These are phyloP conservation scores for Nitzschia palea DNA, from an alignment of 108 stramenopile species.

Conservation along the genomic window DNA sequence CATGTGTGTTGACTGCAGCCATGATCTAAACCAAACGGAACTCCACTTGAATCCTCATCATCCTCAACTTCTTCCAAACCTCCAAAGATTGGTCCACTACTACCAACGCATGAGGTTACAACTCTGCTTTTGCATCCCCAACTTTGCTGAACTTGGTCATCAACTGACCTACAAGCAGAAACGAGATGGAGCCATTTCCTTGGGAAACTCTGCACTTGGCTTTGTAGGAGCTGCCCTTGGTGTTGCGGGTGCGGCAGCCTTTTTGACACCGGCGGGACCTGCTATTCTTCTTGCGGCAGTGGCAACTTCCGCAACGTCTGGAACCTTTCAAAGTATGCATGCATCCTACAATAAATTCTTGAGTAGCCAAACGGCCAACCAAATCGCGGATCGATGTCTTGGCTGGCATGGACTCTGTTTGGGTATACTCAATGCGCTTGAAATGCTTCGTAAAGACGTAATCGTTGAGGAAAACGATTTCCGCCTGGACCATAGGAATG, in stretches of 20 bases:
- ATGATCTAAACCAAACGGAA: conserved; percentile 16
- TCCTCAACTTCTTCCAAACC: conserved; percentile 26
- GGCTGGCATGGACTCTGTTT: conserved; percentile 41
- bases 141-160: conserved; percentile 12
- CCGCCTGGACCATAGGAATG: not conserved
- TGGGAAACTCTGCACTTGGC: conserved; percentile 22
- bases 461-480: conserved; percentile 8
- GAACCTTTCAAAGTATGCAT: conserved; percentile 27
- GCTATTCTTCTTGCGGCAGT: conserved; percentile 29
- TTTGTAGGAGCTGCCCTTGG: conserved; percentile 42
- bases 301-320: conserved; percentile 32
- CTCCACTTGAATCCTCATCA: conserved; percentile 21
- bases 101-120: conserved; percentile 32
- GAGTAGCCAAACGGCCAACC: conserved; percentile 13
- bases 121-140: conserved; percentile 29
- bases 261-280: conserved; percentile 35
- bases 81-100: conserved; percentile 24
- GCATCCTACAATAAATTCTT: conserved; percentile 8
- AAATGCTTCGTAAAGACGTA: conserved; percentile 15
- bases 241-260: conserved; percentile 32
- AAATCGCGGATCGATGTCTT: conserved; percentile 27
- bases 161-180: conserved; percentile 19
- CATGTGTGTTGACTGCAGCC: conserved; percentile 36
- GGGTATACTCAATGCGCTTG: conserved; percentile 30
- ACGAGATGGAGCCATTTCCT: conserved; percentile 18